Percentiles rank a stretch among this genome's conserved stretches.
Evolutionary conservation across 176 grass and related monocot genomes (phyloP).

Genomic region (Secale cereale): DNA sequence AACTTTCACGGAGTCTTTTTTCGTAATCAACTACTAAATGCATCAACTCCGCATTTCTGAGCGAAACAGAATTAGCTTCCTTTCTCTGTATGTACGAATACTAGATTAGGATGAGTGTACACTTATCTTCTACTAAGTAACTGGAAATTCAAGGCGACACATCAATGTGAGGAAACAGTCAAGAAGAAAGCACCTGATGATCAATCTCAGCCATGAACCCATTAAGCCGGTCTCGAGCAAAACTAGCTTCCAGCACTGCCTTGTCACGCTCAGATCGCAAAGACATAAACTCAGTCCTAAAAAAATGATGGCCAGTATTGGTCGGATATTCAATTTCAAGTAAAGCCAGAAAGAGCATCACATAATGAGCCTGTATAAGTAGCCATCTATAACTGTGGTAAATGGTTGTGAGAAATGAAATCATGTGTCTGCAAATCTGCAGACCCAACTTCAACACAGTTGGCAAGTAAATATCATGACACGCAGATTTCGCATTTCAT

Average conservation of each 20-base stretch:
- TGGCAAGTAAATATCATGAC: not conserved
- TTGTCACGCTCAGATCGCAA: conserved; percentile 76
- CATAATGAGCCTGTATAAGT: conserved; percentile 1
- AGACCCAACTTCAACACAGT: not conserved
- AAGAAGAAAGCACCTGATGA: conserved; percentile 58
- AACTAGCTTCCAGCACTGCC: conserved; percentile 70
- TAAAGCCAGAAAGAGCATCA: not conserved
- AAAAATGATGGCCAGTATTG: conserved; percentile 21
- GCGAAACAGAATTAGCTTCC: conserved; percentile 74
- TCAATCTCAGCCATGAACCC: conserved; percentile 76
- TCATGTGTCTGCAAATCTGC: not conserved
- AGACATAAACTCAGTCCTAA: conserved; percentile 53
- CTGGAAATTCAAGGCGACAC: not conserved
- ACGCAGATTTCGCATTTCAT: not conserved
- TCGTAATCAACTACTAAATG: conserved; percentile 82
- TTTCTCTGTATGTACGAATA: conserved; percentile 61
- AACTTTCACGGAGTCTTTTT: conserved; percentile 72
- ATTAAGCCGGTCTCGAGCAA: conserved; percentile 80
- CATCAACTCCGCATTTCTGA: conserved; percentile 87
- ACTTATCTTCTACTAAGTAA: not conserved
- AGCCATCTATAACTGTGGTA: conserved; percentile 3
- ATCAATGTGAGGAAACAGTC: not conserved
- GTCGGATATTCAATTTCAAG: not conserved
- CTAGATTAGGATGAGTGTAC: conserved; percentile 15
- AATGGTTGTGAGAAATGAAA: not conserved